Evolutionary conservation across 805 yeast species (phyloP).

Genomic region (Yueomyces sp.): DNA sequence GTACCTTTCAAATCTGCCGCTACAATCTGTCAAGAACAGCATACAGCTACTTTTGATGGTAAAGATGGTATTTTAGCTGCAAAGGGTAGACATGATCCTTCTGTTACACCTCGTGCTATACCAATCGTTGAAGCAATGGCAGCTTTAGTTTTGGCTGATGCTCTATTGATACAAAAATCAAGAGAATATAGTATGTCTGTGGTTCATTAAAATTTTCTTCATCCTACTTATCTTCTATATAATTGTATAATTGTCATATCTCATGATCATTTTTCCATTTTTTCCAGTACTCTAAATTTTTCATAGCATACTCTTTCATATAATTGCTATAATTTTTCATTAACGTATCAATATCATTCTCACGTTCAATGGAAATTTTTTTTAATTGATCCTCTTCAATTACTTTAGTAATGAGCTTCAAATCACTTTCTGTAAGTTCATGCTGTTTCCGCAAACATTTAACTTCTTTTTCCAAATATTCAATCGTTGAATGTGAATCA

Average conservation of each 20-base stretch:
- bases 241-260: background rate
- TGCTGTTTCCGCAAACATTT: constrained; percentile 11
- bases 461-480: constrained; percentile 14
- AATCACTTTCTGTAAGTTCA: constrained; percentile 19
- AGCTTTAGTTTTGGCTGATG: constrained; percentile 85
- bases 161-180: constrained; percentile 71
- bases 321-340: constrained; percentile 17
- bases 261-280: background rate
- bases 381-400: constrained; percentile 23
- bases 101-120: constrained; percentile 95
- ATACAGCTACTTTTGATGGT: constrained; percentile 82
- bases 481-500: constrained; percentile 12
- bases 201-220: constrained; percentile 12
- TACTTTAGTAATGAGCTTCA: constrained; percentile 16
- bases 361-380: constrained; percentile 14
- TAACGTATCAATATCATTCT: constrained; percentile 12
- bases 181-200: constrained; percentile 44
- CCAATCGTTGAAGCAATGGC: constrained; percentile 99
- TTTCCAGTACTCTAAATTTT: constrained; percentile 19
- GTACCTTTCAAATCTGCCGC: constrained; percentile 98
- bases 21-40: constrained; percentile 87
- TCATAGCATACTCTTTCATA: constrained; percentile 17
- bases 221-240: background rate
- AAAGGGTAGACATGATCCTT: constrained; percentile 97
- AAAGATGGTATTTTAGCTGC: constrained; percentile 80